A percentile compares a stretch with the other conserved stretches of the same genome.
These are phyloP conservation scores for Myxozyma geophila DNA, from an alignment of 805 yeast genomes.

Conservation along the genomic window DNA sequence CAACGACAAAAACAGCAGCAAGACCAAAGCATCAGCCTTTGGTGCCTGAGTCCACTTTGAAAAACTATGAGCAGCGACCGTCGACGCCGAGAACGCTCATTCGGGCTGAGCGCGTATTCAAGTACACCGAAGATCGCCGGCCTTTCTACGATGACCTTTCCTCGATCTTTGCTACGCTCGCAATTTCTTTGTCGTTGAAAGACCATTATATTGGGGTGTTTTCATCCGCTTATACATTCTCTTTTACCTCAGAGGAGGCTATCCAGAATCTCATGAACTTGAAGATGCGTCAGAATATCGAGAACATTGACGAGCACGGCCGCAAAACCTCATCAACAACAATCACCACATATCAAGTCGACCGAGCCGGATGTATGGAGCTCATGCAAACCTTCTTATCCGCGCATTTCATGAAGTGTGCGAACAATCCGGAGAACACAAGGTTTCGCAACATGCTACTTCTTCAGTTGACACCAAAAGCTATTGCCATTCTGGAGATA, in stretches of 20 bases:
- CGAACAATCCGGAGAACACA: slow-evolving; percentile 14
- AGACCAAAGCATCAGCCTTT: neutral
- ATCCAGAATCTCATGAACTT: slow-evolving; percentile 56
- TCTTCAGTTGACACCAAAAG: slow-evolving; percentile 88
- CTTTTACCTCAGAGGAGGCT: slow-evolving; percentile 61
- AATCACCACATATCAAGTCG: slow-evolving; percentile 37
- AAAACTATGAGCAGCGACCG: neutral
- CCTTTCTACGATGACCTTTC: slow-evolving; percentile 53
- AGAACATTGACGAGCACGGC: slow-evolving; percentile 41
- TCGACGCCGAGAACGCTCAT: slow-evolving; percentile 19
- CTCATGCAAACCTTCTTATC: slow-evolving; percentile 26
- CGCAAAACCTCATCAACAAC: slow-evolving; percentile 47
- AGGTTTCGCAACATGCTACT: slow-evolving; percentile 21
- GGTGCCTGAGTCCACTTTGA: neutral
- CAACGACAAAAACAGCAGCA: neutral
- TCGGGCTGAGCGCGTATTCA: slow-evolving; percentile 27
- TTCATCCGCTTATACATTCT: slow-evolving; percentile 52
- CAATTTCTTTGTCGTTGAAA: slow-evolving; percentile 51
- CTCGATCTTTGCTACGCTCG: slow-evolving; percentile 61
- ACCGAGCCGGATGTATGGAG: slow-evolving; percentile 7
- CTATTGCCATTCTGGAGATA: slow-evolving; percentile 68
- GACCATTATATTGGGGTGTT: slow-evolving; percentile 44
- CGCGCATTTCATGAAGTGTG: slow-evolving; percentile 29
- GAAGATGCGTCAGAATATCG: slow-evolving; percentile 53
- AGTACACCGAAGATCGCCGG: slow-evolving; percentile 26